Percentiles rank a stretch among this genome's conserved stretches.
phyloP scores from a whole-genome alignment of 352 stramenopile species.

The Phytophthora cactorum region DNA sequence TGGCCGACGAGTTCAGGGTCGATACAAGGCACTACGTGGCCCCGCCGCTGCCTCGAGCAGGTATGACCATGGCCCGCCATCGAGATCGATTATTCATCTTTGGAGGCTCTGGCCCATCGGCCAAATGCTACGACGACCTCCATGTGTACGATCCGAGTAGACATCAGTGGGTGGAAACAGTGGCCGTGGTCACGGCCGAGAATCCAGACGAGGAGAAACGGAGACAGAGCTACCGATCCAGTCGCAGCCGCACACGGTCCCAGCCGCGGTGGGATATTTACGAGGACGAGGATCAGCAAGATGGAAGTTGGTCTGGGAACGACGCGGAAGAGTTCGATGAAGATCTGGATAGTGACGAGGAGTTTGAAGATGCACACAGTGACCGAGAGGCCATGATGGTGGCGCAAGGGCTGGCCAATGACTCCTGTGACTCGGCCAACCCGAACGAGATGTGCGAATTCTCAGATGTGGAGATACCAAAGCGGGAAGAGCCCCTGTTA shows the following conservation, averaged over 20 bases:
- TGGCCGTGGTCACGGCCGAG: constrained; percentile 19
- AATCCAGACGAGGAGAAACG: constrained; percentile 24
- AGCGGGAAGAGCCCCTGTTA: constrained; percentile 72
- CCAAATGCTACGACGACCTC: constrained; percentile 96
- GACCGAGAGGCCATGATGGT: constrained; percentile 46
- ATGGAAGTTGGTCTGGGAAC: constrained; percentile 30
- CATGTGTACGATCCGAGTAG: constrained; percentile 89
- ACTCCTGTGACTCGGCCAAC: constrained; percentile 52
- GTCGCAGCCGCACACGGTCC: constrained; percentile 19
- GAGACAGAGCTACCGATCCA: constrained; percentile 25
- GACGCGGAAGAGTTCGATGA: constrained; percentile 30
- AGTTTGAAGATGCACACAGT: constrained; percentile 42
- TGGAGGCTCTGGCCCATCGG: constrained; percentile 92
- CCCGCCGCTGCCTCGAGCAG: constrained; percentile 90
- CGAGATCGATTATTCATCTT: constrained; percentile 94
- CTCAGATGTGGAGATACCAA: constrained; percentile 24
- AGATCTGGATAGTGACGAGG: constrained; percentile 35
- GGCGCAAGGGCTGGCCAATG: constrained; percentile 28
- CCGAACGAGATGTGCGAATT: constrained; percentile 70
- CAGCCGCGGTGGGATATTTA: constrained; percentile 44
- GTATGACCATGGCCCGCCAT: constrained; percentile 96
- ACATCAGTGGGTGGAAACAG: constrained; percentile 71
- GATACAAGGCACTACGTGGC: constrained; percentile 45
- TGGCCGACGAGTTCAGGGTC: constrained; percentile 41
- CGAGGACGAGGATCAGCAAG: constrained; percentile 53